These are phyloP conservation scores for Takashimella tepidaria DNA, from an alignment of 1,284 basidiomycete genomes.

Conservation along the genomic window DNA sequence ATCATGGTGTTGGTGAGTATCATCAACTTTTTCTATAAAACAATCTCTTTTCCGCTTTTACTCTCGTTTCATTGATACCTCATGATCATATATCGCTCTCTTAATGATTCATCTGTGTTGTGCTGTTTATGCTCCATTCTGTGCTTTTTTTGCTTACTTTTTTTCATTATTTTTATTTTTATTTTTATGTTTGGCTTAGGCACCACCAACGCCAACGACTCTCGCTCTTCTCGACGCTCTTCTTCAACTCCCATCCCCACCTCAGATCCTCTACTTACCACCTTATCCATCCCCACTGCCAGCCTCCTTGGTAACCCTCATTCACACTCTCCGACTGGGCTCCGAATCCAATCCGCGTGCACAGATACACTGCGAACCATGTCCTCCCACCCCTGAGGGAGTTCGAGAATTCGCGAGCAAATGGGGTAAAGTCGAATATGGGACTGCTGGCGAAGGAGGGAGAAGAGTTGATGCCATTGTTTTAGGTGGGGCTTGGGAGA, in stretches of 20 bases:
- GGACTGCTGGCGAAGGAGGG: constrained; percentile 39
- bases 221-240: constrained; percentile 40
- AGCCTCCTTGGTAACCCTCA: constrained; percentile 35
- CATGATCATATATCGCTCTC: too few relatives aligned
- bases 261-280: constrained; percentile 46
- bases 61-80: too few relatives aligned
- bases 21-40: background rate
- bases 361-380: constrained; percentile 43
- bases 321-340: constrained; percentile 42
- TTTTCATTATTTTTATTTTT: background rate
- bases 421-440: constrained; percentile 34
- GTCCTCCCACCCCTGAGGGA: constrained; percentile 33
- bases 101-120: background rate
- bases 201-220: constrained; percentile 40
- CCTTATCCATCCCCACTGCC: constrained; percentile 41
- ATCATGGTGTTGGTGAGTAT: constrained; percentile 41
- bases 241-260: constrained; percentile 43
- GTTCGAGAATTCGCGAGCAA: constrained; percentile 40
- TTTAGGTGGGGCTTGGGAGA: constrained; percentile 43
- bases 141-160: background rate
- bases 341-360: constrained; percentile 30
- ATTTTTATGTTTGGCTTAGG: constrained; percentile 23
- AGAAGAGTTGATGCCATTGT: constrained; percentile 46
- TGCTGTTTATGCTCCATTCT: background rate
- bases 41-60: background rate